phyloP scores from a whole-genome alignment of 2,329 filamentous ascomycete genomes.

The Ophiostoma himal-ulmi region DNA sequence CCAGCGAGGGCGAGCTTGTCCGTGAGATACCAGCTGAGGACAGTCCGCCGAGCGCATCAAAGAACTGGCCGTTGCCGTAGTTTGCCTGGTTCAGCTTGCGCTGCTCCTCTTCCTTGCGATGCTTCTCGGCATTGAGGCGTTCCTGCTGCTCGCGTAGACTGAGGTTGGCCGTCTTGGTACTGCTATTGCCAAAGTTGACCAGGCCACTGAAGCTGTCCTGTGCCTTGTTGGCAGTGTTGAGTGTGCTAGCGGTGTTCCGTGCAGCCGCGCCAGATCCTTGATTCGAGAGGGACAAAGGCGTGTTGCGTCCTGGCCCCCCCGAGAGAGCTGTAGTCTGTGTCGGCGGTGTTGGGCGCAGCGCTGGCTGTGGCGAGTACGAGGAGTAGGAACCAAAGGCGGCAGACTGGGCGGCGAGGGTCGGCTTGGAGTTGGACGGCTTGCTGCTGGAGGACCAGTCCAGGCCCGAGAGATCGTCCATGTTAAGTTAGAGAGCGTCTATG shows the following conservation, averaged over 20 bases:
- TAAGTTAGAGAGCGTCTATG: neutral
- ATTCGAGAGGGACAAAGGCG: slow-evolving; percentile 49
- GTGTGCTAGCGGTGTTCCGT: slow-evolving; percentile 30
- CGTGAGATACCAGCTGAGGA: slow-evolving; percentile 44
- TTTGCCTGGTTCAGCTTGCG: slow-evolving; percentile 66
- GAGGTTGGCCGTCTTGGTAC: slow-evolving; percentile 59
- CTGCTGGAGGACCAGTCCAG: slow-evolving; percentile 51
- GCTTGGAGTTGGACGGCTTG: slow-evolving; percentile 25
- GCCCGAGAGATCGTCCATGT: slow-evolving; percentile 58
- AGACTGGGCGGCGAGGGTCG: slow-evolving; percentile 35
- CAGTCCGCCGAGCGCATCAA: slow-evolving; percentile 60
- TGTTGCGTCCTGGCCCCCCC: slow-evolving; percentile 48
- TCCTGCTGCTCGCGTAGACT: slow-evolving; percentile 73
- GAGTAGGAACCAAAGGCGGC: slow-evolving; percentile 40
- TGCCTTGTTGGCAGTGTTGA: slow-evolving; percentile 40
- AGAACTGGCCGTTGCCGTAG: slow-evolving; percentile 71
- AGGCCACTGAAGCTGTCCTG: slow-evolving; percentile 75
- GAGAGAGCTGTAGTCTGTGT: slow-evolving; percentile 34
- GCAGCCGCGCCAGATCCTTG: slow-evolving; percentile 42
- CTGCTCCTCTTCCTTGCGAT: slow-evolving; percentile 67
- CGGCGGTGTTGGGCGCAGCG: slow-evolving; percentile 52
- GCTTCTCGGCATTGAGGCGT: slow-evolving; percentile 58
- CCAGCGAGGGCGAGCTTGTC: slow-evolving; percentile 40
- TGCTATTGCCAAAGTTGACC: slow-evolving; percentile 55
- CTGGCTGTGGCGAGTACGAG: slow-evolving; percentile 41